phyloP scores from a whole-genome alignment of 2,329 filamentous ascomycete genomes.

The Nemania abortiva region DNA sequence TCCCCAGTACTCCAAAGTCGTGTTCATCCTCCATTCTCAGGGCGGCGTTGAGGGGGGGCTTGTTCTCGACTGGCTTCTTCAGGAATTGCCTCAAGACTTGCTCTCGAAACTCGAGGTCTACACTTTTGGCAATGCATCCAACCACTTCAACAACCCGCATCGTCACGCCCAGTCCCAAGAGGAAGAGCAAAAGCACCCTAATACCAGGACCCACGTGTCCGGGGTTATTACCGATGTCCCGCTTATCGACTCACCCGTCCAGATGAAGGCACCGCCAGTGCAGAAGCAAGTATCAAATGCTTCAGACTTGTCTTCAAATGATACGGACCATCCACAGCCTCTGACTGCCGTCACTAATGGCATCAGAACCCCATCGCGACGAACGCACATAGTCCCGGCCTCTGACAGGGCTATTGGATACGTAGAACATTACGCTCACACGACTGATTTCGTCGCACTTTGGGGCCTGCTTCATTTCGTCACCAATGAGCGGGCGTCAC shows the following conservation, averaged over 20 bases:
- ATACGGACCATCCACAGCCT: conserved; percentile 49
- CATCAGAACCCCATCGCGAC: conserved; percentile 19
- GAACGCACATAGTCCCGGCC: conserved; percentile 47
- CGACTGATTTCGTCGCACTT: conserved; percentile 77
- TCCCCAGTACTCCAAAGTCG: conserved; percentile 72
- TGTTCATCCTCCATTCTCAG: conserved; percentile 82
- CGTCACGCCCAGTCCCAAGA: conserved; percentile 62
- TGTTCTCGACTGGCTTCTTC: conserved; percentile 80
- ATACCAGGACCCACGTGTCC: conserved; percentile 48
- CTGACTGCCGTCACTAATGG: conserved; percentile 50
- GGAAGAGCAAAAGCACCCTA: conserved; percentile 53
- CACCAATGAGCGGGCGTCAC: conserved; percentile 59
- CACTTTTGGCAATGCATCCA: conserved; percentile 83
- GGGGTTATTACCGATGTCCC: conserved; percentile 54
- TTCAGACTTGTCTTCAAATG: conserved; percentile 27
- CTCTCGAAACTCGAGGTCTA: conserved; percentile 79
- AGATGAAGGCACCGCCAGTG: conserved; percentile 39
- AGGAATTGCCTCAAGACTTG: conserved; percentile 75
- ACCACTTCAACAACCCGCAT: conserved; percentile 84
- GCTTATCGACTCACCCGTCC: conserved; percentile 49
- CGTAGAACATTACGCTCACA: conserved; percentile 85
- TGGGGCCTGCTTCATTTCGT: conserved; percentile 81
- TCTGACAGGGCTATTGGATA: conserved; percentile 70
- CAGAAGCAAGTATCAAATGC: conserved; percentile 36
- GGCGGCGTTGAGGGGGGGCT: conserved; percentile 80